Conservation (phyloP, 495 filamentous ascomycete genomes). For the Lichenothelia convexa region DNA sequence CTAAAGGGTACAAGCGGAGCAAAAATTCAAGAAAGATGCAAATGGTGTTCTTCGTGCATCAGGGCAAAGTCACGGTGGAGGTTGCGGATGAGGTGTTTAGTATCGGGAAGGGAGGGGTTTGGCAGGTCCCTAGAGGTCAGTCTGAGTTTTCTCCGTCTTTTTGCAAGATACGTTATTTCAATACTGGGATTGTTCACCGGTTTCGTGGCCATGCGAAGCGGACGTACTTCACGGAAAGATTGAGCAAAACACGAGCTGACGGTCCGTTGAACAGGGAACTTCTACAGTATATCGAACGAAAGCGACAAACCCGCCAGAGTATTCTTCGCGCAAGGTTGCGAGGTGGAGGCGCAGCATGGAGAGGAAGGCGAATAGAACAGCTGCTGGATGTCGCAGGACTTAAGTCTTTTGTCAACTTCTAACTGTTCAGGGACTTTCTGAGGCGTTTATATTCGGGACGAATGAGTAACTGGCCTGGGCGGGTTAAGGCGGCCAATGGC, state of each 20-base stretch:
- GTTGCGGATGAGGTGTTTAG: constrained; percentile 70
- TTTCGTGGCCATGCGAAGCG: background rate
- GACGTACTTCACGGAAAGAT: background rate
- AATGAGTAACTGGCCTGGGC: too few relatives aligned
- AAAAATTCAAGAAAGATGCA: constrained; percentile 92
- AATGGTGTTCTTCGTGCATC: constrained; percentile 80
- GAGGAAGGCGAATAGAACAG: background rate
- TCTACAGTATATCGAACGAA: constrained; percentile 18
- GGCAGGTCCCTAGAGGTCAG: constrained; percentile 86
- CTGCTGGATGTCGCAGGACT: too few relatives aligned
- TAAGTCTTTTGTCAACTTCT: too few relatives aligned
- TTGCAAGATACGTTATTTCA: constrained; percentile 13
- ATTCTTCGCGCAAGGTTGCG: constrained; percentile 20
- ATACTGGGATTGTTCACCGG: background rate
- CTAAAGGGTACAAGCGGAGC: constrained; percentile 58
- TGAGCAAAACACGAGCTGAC: constrained; percentile 1
- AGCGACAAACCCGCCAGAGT: constrained; percentile 11
- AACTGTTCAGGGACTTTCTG: too few relatives aligned
- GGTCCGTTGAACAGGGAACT: constrained; percentile 12
- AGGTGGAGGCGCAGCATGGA: constrained; percentile 4
- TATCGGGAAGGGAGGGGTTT: constrained; percentile 72
- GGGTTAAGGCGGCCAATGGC: too few relatives aligned
- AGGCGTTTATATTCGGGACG: too few relatives aligned
- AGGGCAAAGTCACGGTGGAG: constrained; percentile 55
- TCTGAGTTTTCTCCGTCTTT: constrained; percentile 7